Evolutionary conservation across 805 yeast genomes (phyloP).

Genomic region (Cyberlindnera maclurae): DNA sequence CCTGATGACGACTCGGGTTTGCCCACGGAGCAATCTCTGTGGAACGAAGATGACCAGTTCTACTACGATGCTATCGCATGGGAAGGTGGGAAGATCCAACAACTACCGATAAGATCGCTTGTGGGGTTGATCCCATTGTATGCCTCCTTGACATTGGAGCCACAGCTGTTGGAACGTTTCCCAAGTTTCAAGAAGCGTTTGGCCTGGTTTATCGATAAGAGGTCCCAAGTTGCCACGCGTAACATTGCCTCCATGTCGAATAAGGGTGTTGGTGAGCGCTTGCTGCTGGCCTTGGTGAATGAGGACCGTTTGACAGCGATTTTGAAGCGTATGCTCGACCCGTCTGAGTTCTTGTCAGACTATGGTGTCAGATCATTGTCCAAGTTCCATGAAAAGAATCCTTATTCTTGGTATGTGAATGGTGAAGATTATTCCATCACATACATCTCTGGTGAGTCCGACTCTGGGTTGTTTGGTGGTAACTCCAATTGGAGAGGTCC

Average conservation of each 20-base stretch:
- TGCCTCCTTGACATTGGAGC: slow-evolving; percentile 84
- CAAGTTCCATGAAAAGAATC: slow-evolving; percentile 76
- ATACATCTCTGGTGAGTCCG: slow-evolving; percentile 84
- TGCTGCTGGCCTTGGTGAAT: slow-evolving; percentile 71
- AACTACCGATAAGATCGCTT: slow-evolving; percentile 78
- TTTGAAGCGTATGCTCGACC: slow-evolving; percentile 75
- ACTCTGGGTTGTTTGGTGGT: slow-evolving; percentile 92
- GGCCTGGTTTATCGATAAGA: slow-evolving; percentile 74
- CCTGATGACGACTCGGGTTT: slow-evolving; percentile 25
- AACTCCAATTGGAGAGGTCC: slow-evolving; percentile 98
- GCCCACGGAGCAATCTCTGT: slow-evolving; percentile 54
- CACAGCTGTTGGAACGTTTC: slow-evolving; percentile 67
- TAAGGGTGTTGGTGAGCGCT: slow-evolving; percentile 74
- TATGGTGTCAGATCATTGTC: slow-evolving; percentile 87
- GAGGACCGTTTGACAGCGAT: slow-evolving; percentile 73
- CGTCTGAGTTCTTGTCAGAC: slow-evolving; percentile 73
- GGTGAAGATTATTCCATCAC: slow-evolving; percentile 64
- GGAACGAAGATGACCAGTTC: slow-evolving; percentile 87
- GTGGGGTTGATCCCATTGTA: slow-evolving; percentile 90
- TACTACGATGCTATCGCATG: slow-evolving; percentile 87
- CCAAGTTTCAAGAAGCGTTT: slow-evolving; percentile 79
- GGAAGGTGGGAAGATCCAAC: slow-evolving; percentile 60
- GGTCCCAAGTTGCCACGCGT: slow-evolving; percentile 62
- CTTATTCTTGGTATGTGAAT: slow-evolving; percentile 76
- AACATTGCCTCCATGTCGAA: slow-evolving; percentile 78